Base-by-base conservation (phyloP, 2,329 filamentous ascomycete genomes). In the Neophaeococcomyces aloes region DNA sequence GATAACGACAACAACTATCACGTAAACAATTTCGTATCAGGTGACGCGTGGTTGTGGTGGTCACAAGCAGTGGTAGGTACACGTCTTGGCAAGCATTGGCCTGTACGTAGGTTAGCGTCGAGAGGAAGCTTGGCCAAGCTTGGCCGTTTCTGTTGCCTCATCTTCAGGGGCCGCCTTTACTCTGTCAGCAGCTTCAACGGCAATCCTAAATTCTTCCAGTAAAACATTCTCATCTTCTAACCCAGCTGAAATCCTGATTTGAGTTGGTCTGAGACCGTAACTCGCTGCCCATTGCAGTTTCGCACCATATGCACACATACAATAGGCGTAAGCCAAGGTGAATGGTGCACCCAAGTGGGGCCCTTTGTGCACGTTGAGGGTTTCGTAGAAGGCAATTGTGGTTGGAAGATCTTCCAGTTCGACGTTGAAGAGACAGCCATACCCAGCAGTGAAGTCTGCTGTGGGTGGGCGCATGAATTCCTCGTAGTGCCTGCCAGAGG, bases 341-440 rank as follows among this genome's bases (percentile, higher is more conserved):
- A 48, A 25, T 29, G 46, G 48, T 1, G 49, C 48, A 1, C 52
- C 52, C 5, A 54, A 42, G 45, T 51, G 48, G 29, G 56, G 53
- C 1, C 61, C 59, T 41, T 61, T 61, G 15, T 53, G 53, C 7
- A 61, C 48, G 42, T 61, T 50, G 15, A 64, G 45, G 4, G 43
- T 42, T 43, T 63, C 53, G 45, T 59, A 60, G 40, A 64, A 63
- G 1, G 42, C 38, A 7, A 50, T 49, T 2, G 60, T 56, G 13
- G 49, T 31, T 3, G 40, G 30, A 13, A 43, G 17, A 32, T 29
- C 30, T 2, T 44, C 34, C 34, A 79, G 71, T 34, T 76, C 69
- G 21, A 78, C 58, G 7, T 60, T 70, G 11, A 78, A 55, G 1
- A 78, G 66, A 50, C 71, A 76, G 2, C 75, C 75, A 52, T 75